phyloP scores from a whole-genome alignment of 345 rosid species.

The Anastatica hierochuntica region DNA sequence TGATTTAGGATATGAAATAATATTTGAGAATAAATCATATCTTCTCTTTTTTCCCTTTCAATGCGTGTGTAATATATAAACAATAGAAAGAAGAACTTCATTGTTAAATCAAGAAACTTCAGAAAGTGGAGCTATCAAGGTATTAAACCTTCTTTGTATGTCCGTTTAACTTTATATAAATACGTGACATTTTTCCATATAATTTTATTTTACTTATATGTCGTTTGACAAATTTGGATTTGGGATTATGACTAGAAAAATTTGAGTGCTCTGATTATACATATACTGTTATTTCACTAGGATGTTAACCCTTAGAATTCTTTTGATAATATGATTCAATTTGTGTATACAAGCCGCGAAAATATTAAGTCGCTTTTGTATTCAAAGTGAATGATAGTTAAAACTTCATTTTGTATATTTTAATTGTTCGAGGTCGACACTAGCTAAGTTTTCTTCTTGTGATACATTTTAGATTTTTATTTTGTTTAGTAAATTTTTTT shows the following conservation, averaged over 20 bases:
- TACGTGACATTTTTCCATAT: not conserved
- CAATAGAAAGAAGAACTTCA: slow-evolving; percentile 18
- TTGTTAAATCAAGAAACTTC: slow-evolving; percentile 24
- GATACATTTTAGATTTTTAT: not conserved
- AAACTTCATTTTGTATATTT: too few species aligned
- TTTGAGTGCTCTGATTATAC: not conserved
- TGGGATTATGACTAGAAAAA: not conserved
- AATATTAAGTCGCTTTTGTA: too few species aligned
- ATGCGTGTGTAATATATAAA: slow-evolving; percentile 14
- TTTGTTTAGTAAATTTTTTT: not conserved
- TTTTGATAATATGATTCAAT: too few species aligned
- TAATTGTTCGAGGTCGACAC: not conserved
- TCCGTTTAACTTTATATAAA: not conserved
- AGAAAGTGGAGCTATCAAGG: slow-evolving; percentile 21
- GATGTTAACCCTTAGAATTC: too few species aligned
- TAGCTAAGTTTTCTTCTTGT: not conserved
- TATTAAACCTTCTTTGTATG: slow-evolving; percentile 1
- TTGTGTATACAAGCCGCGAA: too few species aligned
- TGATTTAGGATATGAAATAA: too few species aligned
- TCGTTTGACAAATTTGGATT: not conserved
- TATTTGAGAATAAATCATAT: too few species aligned
- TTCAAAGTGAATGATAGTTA: too few species aligned
- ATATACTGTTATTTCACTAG: not conserved
- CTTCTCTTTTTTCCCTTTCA: too few species aligned
- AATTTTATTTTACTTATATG: not conserved